Base-by-base conservation (phyloP, 768 basidiomycete genomes). In the Cyclocybe cylindracea region DNA sequence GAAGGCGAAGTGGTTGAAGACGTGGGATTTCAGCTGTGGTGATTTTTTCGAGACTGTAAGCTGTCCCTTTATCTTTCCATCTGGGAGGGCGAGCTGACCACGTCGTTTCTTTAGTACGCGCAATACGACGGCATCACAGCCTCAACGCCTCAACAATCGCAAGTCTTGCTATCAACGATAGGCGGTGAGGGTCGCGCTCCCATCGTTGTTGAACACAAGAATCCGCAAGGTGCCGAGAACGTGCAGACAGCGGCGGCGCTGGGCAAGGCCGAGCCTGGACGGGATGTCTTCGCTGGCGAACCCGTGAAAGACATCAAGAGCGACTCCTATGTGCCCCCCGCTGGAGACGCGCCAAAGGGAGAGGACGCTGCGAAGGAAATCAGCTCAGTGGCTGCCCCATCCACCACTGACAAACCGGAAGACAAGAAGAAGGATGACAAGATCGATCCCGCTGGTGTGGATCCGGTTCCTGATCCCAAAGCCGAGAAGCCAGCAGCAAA, bases 21-120 rank as follows among this genome's bases (percentile, higher is more conserved):
- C 87, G 4, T 99, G 97, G 97, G 97, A 99, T 70, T 98, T 98
- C 67, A 80, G 85, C 29, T 99, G 95, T 88, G 86, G 62, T 37
- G 86, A 87, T n/a, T 91, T 88, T 73, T 68, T 73, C 14, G 79
- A 86, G 18, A 73, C 84, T 18, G 89, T 89, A 66, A 55, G 87
- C 74, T 0, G 7, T 16, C 5, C 37, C n/a, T 37, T 48, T 24
- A 36, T 33, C 39, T 16, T 37, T 39, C 18, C 0, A 0, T 42
- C 42, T 8, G 14, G 9, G 8, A 31, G 9, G 4, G 19, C 40
- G 19, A 39, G 11, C 31, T 54, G 44, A 37, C 31, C 57, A 41
- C 55, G 31, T n/a, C 18, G 32, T 11, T 37, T 48, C 16, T 47
- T 1, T 54, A 88, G 85, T 86, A 87, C 58, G 72, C 80, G 1